These are phyloP conservation scores for Aspergillus hortae DNA, from an alignment of 2,329 filamentous ascomycete genomes.

Conservation along the genomic window DNA sequence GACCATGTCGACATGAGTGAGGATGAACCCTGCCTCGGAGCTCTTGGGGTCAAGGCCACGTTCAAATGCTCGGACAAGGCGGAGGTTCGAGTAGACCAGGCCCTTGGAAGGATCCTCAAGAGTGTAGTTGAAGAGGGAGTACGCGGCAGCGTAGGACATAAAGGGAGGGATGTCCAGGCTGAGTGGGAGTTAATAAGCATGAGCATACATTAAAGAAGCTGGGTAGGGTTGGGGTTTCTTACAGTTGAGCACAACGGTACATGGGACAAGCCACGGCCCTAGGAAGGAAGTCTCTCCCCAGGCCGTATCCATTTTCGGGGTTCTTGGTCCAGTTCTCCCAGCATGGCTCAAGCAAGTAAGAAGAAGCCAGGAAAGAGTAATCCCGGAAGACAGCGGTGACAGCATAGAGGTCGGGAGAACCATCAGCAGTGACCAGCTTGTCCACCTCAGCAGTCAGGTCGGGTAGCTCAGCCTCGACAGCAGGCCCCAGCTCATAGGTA, in stretches of 20 bases:
- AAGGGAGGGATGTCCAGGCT: conserved; percentile 79
- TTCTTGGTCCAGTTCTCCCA: conserved; percentile 64
- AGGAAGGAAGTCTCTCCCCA: conserved; percentile 71
- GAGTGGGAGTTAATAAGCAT: neutral
- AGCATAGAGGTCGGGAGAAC: conserved; percentile 66
- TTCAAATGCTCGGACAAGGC: conserved; percentile 87
- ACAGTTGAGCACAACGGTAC: conserved; percentile 80
- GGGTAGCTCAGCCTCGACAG: conserved; percentile 69
- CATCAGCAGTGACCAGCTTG: conserved; percentile 50
- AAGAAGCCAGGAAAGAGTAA: conserved; percentile 85
- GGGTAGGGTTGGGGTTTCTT: conserved; percentile 42
- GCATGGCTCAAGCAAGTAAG: conserved; percentile 88
- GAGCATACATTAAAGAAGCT: neutral
- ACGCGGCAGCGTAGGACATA: conserved; percentile 74
- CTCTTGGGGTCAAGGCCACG: conserved; percentile 79
- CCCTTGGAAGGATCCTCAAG: conserved; percentile 55
- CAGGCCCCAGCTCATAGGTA: conserved; percentile 67
- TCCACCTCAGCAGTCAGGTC: conserved; percentile 73
- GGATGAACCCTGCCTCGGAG: conserved; percentile 92
- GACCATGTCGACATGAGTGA: conserved; percentile 95
- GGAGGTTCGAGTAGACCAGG: conserved; percentile 61
- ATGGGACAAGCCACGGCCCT: conserved; percentile 75
- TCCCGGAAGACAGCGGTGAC: conserved; percentile 88
- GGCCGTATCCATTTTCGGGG: conserved; percentile 67
- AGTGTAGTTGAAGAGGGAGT: conserved; percentile 62